Base-by-base conservation (phyloP, 306 rosid genomes). In the Castanea sativa region DNA sequence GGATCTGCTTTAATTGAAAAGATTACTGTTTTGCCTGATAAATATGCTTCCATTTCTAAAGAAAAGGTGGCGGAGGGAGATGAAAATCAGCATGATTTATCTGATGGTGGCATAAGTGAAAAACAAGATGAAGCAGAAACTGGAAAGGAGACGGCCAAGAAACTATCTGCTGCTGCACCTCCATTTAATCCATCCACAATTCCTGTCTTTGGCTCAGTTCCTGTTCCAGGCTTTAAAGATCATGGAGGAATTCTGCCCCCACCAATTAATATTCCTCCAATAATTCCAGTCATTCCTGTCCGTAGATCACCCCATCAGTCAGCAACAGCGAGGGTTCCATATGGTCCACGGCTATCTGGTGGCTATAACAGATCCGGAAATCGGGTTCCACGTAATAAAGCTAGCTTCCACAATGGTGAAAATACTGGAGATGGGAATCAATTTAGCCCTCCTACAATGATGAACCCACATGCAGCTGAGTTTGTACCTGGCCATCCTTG, bases 231-330 rank as follows among this genome's bases (percentile, higher is more conserved):
- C 76, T 89, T 87, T 76, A 91, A 92, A 68, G 99, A 95, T 73
- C 94, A 86, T 79, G 97, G 89, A 30, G 99, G 98, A 52, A 91
- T 95, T 86, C 87, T 95, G 84, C 99, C 98, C 38, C 91, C 99
- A 21, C 99, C 99, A n/a, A 85, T 90, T 76, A 91, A 90, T 69
- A 84, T 95, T 84, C 78, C 99, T 82, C 98, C 98, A 14, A 90
- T 95, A 92, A 87, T 95, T 74, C 60, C 93, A 14, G 87, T 92
- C 55, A 93, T 79, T 85, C 93, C 95, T n/a, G 72, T 82, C 25
- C 97, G 98, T 12, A 90, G 98, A 83, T 89, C 96, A n/a, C 92
- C 94, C 55, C 99, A 91, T 85, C 99, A 95, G 83, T 95, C 99
- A 60, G 99, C 98, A 55, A 95, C 98, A 57, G 87, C 99, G 3